Percentiles rank a stretch among this genome's conserved stretches.
Conservation (phyloP, 2,329 filamentous ascomycete genomes). For the Epichloe coenophiala region DNA sequence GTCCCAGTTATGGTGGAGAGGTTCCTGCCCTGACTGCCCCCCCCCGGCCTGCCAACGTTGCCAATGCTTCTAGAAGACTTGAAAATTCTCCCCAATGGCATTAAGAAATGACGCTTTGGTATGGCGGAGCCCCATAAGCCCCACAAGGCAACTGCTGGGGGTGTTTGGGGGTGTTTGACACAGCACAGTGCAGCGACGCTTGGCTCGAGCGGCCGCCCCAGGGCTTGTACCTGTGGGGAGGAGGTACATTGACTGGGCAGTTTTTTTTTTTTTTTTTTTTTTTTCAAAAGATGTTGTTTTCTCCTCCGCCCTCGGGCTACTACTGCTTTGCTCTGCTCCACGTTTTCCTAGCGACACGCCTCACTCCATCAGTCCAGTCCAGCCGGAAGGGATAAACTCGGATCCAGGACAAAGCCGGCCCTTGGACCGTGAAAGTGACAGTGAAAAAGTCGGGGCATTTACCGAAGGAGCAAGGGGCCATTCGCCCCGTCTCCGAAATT, state of each 20-base stretch:
- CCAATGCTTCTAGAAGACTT: slow-evolving; percentile 18
- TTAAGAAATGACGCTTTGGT: slow-evolving; percentile 5
- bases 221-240: slow-evolving; percentile 17
- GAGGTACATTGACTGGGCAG: slow-evolving; percentile 11
- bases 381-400: not conserved
- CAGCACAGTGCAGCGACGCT: not conserved
- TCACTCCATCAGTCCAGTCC: not conserved
- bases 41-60: not conserved
- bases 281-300: not conserved
- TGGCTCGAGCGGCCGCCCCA: not conserved
- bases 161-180: not conserved
- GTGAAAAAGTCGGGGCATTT: too few species aligned
- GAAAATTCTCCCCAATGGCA: slow-evolving; percentile 13
- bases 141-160: not conserved
- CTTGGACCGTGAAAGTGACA: not conserved
- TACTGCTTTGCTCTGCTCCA: slow-evolving; percentile 9
- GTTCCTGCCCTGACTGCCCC: too few species aligned
- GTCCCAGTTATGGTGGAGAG: slow-evolving; percentile 14
- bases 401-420: not conserved
- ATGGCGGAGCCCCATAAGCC: not conserved
- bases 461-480: too few species aligned
- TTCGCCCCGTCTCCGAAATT: too few species aligned
- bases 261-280: not conserved
- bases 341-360: slow-evolving; percentile 16
- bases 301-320: not conserved